Conservation (phyloP, 768 basidiomycete genomes). For the Leccinum broughii region DNA sequence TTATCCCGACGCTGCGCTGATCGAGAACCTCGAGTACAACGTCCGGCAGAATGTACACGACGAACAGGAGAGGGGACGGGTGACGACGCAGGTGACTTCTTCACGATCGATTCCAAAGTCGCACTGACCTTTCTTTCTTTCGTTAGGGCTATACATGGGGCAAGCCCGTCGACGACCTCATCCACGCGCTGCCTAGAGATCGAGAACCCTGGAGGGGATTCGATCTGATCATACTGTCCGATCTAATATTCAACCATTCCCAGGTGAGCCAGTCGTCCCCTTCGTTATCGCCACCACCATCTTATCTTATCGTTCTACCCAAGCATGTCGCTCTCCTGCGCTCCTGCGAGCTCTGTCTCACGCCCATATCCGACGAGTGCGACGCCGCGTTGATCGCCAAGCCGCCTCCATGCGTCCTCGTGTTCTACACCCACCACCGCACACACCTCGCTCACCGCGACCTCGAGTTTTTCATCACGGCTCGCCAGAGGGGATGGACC, state of each 20-base stretch:
- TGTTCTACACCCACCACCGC: constrained; percentile 89
- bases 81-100: constrained; percentile 37
- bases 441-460: constrained; percentile 83
- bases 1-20: constrained; percentile 78
- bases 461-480: constrained; percentile 76
- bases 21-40: constrained; percentile 77
- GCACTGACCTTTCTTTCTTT: not conserved
- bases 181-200: constrained; percentile 30
- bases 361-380: constrained; percentile 22
- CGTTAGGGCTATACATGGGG: constrained; percentile 85
- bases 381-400: constrained; percentile 4
- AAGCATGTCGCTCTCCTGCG: constrained; percentile 82
- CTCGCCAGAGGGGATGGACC: constrained; percentile 62
- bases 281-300: not conserved
- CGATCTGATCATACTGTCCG: constrained; percentile 85
- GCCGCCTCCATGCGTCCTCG: constrained; percentile 53
- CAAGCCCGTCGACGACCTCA: constrained; percentile 38
- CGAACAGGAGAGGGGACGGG: constrained; percentile 14
- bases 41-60: constrained; percentile 53
- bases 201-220: constrained; percentile 42
- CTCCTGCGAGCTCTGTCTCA: constrained; percentile 57
- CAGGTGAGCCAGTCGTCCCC: constrained; percentile 51
- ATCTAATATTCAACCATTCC: constrained; percentile 94
- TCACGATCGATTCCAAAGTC: not conserved
- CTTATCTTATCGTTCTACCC: constrained; percentile 1